Conservation (phyloP, 352 stramenopile genomes). For the Globisporangium okanoganense region DNA sequence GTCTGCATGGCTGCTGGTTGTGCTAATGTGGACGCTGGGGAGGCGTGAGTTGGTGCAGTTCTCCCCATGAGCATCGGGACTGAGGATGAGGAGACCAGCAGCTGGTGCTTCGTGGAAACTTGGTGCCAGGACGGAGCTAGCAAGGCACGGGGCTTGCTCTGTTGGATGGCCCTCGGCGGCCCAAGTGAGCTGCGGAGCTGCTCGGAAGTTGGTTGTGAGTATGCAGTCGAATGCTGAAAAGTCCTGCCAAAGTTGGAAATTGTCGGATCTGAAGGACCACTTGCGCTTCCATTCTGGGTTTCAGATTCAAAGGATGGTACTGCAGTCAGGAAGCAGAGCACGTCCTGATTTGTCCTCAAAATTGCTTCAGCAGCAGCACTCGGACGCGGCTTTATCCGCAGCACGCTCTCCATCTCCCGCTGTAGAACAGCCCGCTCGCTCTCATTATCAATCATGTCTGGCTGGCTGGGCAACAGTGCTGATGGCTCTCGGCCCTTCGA, state of each 20-base stretch:
- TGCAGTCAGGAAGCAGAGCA: slow-evolving; percentile 26
- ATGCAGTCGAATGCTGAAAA: not conserved
- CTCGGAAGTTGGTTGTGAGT: not conserved
- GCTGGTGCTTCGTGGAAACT: slow-evolving; percentile 43
- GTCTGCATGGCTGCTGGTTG: no score
- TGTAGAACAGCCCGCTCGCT: slow-evolving; percentile 11
- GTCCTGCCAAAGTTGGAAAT: not conserved
- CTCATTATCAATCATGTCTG: not conserved
- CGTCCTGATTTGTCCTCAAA: slow-evolving; percentile 3
- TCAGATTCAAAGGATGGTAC: not conserved
- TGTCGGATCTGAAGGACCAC: not conserved
- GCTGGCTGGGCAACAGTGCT: not conserved
- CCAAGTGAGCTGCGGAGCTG: not conserved
- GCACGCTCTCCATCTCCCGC: slow-evolving; percentile 14
- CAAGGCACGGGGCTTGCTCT: not conserved
- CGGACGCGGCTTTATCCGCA: slow-evolving; percentile 9
- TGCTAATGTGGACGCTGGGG: not conserved
- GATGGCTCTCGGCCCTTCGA: not conserved
- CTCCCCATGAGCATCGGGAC: slow-evolving; percentile 1
- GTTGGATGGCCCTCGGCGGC: not conserved
- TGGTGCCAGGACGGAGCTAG: slow-evolving; percentile 27
- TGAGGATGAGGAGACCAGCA: slow-evolving; percentile 28
- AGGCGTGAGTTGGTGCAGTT: not conserved
- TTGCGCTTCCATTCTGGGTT: not conserved
- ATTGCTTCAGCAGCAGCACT: not conserved